Evolutionary conservation across 1,284 basidiomycete genomes (phyloP).

Genomic region (Pseudomicrostroma phylloplanum): DNA sequence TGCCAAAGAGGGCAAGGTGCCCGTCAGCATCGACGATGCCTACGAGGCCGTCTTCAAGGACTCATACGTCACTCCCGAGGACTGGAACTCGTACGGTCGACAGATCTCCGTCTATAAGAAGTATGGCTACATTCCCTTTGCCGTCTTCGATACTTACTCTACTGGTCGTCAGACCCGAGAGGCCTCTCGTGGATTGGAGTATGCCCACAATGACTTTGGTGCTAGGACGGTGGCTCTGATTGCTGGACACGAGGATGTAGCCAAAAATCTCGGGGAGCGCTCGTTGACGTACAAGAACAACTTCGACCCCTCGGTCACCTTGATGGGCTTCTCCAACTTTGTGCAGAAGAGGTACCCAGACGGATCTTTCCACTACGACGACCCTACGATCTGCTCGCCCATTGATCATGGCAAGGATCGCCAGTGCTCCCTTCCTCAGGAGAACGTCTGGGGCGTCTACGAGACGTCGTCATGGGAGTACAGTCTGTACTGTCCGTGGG

Average conservation of each 20-base stretch:
- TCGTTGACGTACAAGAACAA: slow-evolving; percentile 33
- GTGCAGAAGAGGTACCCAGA: slow-evolving; percentile 33
- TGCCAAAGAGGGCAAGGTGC: slow-evolving; percentile 22
- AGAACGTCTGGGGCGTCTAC: slow-evolving; percentile 35
- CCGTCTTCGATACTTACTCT: slow-evolving; percentile 26
- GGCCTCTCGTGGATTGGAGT: slow-evolving; percentile 43
- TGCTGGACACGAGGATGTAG: slow-evolving; percentile 20
- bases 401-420: slow-evolving; percentile 23
- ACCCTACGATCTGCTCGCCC: slow-evolving; percentile 36
- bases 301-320: slow-evolving; percentile 24
- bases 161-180: slow-evolving; percentile 40
- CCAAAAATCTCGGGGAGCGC: slow-evolving; percentile 13
- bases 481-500: slow-evolving; percentile 37
- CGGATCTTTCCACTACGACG: slow-evolving; percentile 25
- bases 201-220: slow-evolving; percentile 56
- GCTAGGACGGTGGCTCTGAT: slow-evolving; percentile 28
- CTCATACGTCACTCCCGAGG: slow-evolving; percentile 51
- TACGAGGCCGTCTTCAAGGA: slow-evolving; percentile 36
- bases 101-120: slow-evolving; percentile 20
- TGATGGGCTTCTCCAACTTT: slow-evolving; percentile 29
- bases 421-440: slow-evolving; percentile 31
- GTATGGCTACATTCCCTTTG: slow-evolving; percentile 39
- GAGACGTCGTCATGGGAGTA: slow-evolving; percentile 39
- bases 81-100: slow-evolving; percentile 36
- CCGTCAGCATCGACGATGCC: slow-evolving; percentile 23